Evolutionary conservation across 106 monocot genomes (phyloP), one percentile per base, ranked within the genome.

Genomic region (Allium cepa): DNA sequence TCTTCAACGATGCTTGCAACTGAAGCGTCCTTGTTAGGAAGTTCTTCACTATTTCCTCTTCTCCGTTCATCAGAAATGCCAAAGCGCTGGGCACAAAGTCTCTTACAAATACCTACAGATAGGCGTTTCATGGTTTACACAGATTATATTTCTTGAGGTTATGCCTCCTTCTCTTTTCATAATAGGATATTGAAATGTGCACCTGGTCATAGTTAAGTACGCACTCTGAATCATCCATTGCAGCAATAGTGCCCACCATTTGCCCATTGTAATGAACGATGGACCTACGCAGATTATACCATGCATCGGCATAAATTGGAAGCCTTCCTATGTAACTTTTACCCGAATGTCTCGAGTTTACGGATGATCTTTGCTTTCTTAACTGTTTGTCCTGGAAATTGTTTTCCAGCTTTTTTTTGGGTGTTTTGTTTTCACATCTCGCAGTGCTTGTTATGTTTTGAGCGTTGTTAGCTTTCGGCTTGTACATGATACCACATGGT

Each of bases 151-250:
- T 7, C 16, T 17, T 11, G 11, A 22, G 8, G 8, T 26, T 17
- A 22, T 11, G 4, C 17, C 11, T 28, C 9, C 2, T n/a, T n/a
- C 18, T 18, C 11, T 3, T 22, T 26, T 8, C 4, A 22, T 26
- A 4, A 15, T 17, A 3, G 6, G 11, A 7, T 8, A 11, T 17
- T 61, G 36, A 17, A 17, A 18, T 9, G 61, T 26, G 11, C 4
- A 80, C 84, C 84, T 84, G 84, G 66, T 84, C 76, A 66, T 84
- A 84, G 66, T 84, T 84, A 9, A 84, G 79, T 27, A 64, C 69
- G 48, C 80, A 72, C 60, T 69, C 76, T 60, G 79, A 73, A 60
- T 70, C 70, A 49, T 82, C 82, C 17, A 76, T 12, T 51, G 84
- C 84, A 84, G 84, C 84, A 76, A 84, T 77, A 11, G 84, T 84